Evolutionary conservation across 2,329 filamentous ascomycete genomes (phyloP), one percentile per base, ranked within the genome.

Genomic region (Coniochaeta sp.): DNA sequence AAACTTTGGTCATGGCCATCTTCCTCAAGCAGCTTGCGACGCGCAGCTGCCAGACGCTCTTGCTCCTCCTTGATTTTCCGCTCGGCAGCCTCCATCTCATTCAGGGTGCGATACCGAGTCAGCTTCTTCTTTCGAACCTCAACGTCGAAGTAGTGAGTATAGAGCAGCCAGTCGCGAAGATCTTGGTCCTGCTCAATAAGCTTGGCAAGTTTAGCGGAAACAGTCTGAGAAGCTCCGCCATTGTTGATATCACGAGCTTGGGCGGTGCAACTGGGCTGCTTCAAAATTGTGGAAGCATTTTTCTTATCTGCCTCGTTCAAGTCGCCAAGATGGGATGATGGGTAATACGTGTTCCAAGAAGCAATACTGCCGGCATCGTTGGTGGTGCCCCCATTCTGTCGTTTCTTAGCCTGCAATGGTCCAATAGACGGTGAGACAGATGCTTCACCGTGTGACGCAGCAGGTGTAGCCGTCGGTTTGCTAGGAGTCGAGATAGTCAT

Each of bases 131-230:
- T 64, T 17, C 67, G 65, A 6, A 40, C 24, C 22, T 67, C 63
- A 1, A 62, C 33, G 36, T 69, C 58, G 50, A 63, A 56, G 58
- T 66, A 68, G 31, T 64, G 60, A n/a, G 66, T 69, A 40, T 66
- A 52, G 6, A 62, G 60, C 7, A 69, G 64, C 61, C 66, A 69
- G 44, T 68, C 67, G 31, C 60, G 58, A 9, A 69, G 61, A 24
- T 68, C 67, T 11, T 61, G 58, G 16, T 64, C 61, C 7, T 60
- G 36, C 19, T 59, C 59, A 16, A 67, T 31, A 19, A 66, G 52
- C 22, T 61, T 62, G 7, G 61, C 40, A 19, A 68, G 57, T 6
- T 50, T 56, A 14, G 54, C 19, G 14, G 22, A 16, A 36, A 36
- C 22, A 38, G 33, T 22, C n/a, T 38, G 26, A 7, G 31, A 2